Base-by-base conservation (phyloP, 345 rosid species). In the Aquilaria malaccensis region DNA sequence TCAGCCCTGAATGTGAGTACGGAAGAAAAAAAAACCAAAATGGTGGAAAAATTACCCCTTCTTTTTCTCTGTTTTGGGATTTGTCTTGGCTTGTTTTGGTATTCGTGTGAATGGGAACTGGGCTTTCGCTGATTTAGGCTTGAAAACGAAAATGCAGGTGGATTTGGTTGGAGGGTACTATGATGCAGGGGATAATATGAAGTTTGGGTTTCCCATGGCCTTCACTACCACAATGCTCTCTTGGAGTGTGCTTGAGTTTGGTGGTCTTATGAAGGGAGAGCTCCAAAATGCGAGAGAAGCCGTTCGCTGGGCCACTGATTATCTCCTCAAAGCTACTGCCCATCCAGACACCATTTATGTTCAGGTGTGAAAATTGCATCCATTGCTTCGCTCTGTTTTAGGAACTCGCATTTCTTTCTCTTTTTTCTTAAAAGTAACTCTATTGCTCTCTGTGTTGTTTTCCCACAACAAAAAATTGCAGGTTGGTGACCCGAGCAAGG, bases 161-260 rank as follows among this genome's bases (percentile, higher is more conserved):
- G 57, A 54, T 29, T 10, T 54, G 13, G 57, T 54, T 54, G 57
- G 57, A 6, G 57, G 57, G 9, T 54, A 54, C 33, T 54, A 54
- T 13, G 57, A 54, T 54, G 57, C 57, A 7, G 57, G 57, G 13
- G 57, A 54, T 32, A 54, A 54, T 22, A 32, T 54, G 33, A 54
- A 54, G 57, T 54, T 54, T 54, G 57, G 57, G 9, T 12, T 54
- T 5, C 57, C 57, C 1, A 54, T 54, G 57, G 57, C 57, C 33
- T 54, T 54, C 57, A 54, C 57, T 6, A 54, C 57, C 33, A 55
- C 58, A 30, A 55, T 55, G 58, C 41, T 55, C 11, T 30, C 58
- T 30, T 55, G 58, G 58, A 55, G 58, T 37, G 58, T 31, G 13
- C 43, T 55, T 0, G 58, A 55, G 58, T 55, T 15, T 14, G 41